A percentile compares a stretch with the other conserved stretches of the same genome.
These are phyloP conservation scores for Halteria grandinella DNA, from an alignment of 73 alveolate genomes.

Conservation along the genomic window DNA sequence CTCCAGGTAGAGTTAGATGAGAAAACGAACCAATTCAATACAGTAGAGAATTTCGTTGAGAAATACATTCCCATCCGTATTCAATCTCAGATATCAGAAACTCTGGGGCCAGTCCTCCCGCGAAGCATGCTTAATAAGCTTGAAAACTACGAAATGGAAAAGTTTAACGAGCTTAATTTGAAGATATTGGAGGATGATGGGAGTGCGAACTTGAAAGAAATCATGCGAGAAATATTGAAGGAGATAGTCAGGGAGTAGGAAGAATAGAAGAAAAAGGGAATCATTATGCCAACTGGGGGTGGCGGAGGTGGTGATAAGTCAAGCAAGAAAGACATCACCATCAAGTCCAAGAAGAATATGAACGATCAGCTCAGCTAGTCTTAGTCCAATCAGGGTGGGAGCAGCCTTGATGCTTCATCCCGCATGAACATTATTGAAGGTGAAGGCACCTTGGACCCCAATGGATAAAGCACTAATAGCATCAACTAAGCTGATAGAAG, in stretches of 20 bases:
- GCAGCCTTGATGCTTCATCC: too few relatives aligned
- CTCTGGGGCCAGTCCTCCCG: slow-evolving; percentile 11
- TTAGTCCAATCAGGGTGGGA: too few relatives aligned
- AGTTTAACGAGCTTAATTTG: slow-evolving; percentile 24
- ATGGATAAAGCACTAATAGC: too few relatives aligned
- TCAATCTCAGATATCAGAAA: slow-evolving; percentile 40
- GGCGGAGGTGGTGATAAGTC: too few relatives aligned
- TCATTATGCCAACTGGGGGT: too few relatives aligned
- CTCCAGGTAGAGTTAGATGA: slow-evolving; percentile 58
- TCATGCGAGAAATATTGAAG: slow-evolving; percentile 31
- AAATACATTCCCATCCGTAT: slow-evolving; percentile 45
- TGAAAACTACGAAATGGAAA: slow-evolving; percentile 40
- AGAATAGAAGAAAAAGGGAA: slow-evolving; percentile 10
- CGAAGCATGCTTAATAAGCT: slow-evolving; percentile 17
- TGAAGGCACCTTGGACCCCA: too few relatives aligned
- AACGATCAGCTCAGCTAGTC: too few relatives aligned
- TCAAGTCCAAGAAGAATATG: too few relatives aligned
- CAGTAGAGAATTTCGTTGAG: slow-evolving; percentile 51
- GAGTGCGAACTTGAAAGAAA: slow-evolving; percentile 14
- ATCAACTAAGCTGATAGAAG: too few relatives aligned
- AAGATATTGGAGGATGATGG: slow-evolving; percentile 53
- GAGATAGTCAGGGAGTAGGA: slow-evolving; percentile 26
- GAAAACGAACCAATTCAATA: slow-evolving; percentile 38
- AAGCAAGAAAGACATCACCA: too few relatives aligned
- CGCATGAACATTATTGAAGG: too few relatives aligned